phyloP scores from a whole-genome alignment of 129 eudicot species.

The Helichrysum umbraculigerum region DNA sequence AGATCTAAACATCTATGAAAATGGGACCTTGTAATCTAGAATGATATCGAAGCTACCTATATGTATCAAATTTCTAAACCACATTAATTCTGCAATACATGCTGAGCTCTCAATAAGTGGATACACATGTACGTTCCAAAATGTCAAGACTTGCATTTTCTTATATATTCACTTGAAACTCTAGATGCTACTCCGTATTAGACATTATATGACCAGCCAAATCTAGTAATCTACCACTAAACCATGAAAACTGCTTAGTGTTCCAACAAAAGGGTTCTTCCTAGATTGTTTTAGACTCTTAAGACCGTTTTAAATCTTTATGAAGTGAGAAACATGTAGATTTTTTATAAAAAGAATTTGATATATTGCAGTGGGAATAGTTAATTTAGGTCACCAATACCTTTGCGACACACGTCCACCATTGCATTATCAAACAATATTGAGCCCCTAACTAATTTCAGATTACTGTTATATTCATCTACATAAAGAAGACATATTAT shows the following conservation, averaged over 20 bases:
- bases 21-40: slow-evolving; percentile 15
- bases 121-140: background rate
- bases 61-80: background rate
- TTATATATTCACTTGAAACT: background rate
- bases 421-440: background rate
- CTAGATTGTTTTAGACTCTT: background rate
- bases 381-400: slow-evolving; percentile 1
- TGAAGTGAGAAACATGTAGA: background rate
- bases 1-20: background rate
- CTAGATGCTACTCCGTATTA: background rate
- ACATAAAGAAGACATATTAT: background rate
- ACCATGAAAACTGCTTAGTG: background rate
- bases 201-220: background rate
- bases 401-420: slow-evolving; percentile 1
- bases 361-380: background rate
- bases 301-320: slow-evolving; percentile 5
- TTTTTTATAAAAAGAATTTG: background rate
- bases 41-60: background rate
- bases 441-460: background rate
- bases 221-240: background rate
- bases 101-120: background rate
- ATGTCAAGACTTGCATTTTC: background rate
- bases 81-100: background rate
- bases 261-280: background rate
- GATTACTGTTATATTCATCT: background rate